phyloP scores from a whole-genome alignment of 73 alveolate genomes.

The Paramecium sonneborni region DNA sequence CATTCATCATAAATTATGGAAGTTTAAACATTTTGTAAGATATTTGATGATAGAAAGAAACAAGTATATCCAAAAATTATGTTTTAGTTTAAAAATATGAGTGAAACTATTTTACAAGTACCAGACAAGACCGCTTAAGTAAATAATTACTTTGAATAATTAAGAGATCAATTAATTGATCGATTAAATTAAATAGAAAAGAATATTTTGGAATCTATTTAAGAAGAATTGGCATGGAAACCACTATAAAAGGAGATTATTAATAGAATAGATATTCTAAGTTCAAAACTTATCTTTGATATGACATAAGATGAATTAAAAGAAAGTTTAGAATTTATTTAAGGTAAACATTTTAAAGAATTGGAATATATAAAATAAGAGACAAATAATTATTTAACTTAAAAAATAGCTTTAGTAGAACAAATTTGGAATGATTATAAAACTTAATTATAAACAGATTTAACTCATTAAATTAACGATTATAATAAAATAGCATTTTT shows the following conservation, averaged over 20 bases:
- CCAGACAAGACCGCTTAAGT: background rate
- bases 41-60: slow-evolving; percentile 24
- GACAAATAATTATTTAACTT: slow-evolving; percentile 1
- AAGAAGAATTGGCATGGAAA: background rate
- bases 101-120: background rate
- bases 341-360: background rate
- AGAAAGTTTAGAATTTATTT: slow-evolving; percentile 1
- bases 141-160: background rate
- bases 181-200: background rate
- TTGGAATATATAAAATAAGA: background rate
- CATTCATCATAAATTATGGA: slow-evolving; percentile 12
- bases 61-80: background rate
- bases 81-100: background rate
- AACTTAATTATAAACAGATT: background rate
- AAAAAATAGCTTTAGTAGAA: background rate
- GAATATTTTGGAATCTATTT: background rate
- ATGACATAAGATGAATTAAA: background rate
- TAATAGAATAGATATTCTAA: background rate
- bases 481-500: background rate
- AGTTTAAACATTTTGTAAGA: slow-evolving; percentile 15
- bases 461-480: background rate
- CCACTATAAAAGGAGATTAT: slow-evolving; percentile 5
- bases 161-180: background rate
- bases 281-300: background rate
- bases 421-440: background rate